These are phyloP conservation scores for Hippophae rhamnoides DNA, from an alignment of 306 rosid genomes.

Conservation along the genomic window DNA sequence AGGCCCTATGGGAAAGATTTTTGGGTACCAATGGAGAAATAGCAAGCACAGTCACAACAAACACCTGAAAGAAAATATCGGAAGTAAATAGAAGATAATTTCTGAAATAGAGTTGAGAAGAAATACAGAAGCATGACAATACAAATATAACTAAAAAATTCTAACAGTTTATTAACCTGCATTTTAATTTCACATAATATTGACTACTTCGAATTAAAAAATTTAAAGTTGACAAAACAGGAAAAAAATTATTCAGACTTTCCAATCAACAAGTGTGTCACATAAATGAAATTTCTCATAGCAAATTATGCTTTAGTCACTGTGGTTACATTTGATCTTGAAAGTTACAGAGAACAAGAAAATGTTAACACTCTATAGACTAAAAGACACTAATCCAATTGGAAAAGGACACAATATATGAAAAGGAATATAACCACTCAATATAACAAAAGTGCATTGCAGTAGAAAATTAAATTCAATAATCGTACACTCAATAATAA, in stretches of 20 bases:
- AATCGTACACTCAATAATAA: too few species aligned
- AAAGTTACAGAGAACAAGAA: neutral
- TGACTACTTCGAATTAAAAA: neutral
- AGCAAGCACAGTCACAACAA: constrained; percentile 81
- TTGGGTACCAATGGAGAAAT: constrained; percentile 67
- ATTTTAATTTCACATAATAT: neutral
- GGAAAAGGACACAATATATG: neutral
- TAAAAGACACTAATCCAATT: neutral
- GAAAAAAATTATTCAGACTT: neutral
- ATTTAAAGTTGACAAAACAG: neutral
- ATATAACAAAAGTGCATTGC: neutral
- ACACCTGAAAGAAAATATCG: constrained; percentile 48
- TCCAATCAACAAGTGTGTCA: too few species aligned
- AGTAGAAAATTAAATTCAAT: neutral
- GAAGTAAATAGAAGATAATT: neutral
- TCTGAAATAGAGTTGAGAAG: neutral
- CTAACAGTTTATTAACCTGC: neutral
- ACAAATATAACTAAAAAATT: neutral
- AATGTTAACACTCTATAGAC: neutral
- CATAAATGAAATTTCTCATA: neutral
- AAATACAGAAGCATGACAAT: neutral
- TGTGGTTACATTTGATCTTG: neutral
- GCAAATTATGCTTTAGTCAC: neutral
- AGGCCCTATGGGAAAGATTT: constrained; percentile 72
- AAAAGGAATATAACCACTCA: neutral